Evolutionary conservation across 1,139 yeast genomes (phyloP), one percentile per base, ranked within the genome.

Genomic region (Hyphopichia fennica): DNA sequence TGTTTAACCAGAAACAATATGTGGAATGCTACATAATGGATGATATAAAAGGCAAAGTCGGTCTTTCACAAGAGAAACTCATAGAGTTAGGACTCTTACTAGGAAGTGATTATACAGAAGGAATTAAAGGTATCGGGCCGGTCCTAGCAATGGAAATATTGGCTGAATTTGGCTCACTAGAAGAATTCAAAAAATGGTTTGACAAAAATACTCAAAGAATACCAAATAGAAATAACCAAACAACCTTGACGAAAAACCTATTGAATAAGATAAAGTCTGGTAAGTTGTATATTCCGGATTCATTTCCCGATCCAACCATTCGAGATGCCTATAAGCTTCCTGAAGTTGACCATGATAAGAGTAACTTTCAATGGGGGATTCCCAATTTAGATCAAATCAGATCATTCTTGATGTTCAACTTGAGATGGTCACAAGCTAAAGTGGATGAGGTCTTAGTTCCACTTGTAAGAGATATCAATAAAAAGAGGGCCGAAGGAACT

Each of bases 61-160:
- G 96, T 0, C 69, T 93, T 20, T 72, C 69, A 39, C 78, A 87
- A 45, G 57, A 67, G 2, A 79, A 78, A 47, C 63, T 91, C 57
- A 87, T 93, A 35, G 89, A 86, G 37, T 62, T 93, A 49, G 98
- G 97, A 0, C 75, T 84, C 37, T 62, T 93, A 25, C 65, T 93
- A 23, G 99, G 99, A 0, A 88, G 96, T 61, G 99, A 93, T 65
- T 93, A 93, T 58, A 89, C 98, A 0, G 89, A 86, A 45, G 99
- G 99, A 0, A 65, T 93, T 30, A 84, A 86, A 45, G 96, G 97
- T 1, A 75, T 93, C 44, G 99, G 99, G 0, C 96, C 96, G 0
- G 98, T 93, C 0, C 74, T 86, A 25, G 95, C 96, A 0, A 80
- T 90, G 80, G 98, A 95, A 61, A 79, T 95, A n/a, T 57, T 95